These are phyloP conservation scores for Lactifluus subvellereus DNA, from an alignment of 768 basidiomycete genomes.

Conservation along the genomic window DNA sequence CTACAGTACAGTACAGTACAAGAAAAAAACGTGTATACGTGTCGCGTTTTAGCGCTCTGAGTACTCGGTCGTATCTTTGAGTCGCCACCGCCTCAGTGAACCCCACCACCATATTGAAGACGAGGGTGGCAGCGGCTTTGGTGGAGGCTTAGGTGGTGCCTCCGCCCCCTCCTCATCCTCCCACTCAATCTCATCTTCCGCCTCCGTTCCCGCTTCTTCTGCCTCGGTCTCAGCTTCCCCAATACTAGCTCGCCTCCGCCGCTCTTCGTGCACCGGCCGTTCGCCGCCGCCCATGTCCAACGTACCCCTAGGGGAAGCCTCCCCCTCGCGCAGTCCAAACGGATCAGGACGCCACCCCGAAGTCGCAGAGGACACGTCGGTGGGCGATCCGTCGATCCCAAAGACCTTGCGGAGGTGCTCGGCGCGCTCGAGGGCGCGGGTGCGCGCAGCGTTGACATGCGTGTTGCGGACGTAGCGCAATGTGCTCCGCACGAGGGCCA, in stretches of 20 bases:
- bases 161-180: background rate
- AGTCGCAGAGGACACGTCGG: constrained; percentile 29
- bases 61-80: constrained; percentile 74
- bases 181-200: background rate
- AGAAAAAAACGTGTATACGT: background rate
- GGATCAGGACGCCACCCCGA: constrained; percentile 72
- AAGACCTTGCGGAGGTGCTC: constrained; percentile 62
- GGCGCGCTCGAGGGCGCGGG: constrained; percentile 62
- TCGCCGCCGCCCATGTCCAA: constrained; percentile 19
- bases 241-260: no score
- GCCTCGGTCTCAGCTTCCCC: background rate
- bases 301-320: constrained; percentile 31
- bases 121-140: constrained; percentile 16
- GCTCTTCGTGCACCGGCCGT: background rate
- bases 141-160: background rate
- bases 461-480: constrained; percentile 60
- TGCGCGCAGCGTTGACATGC: constrained; percentile 63
- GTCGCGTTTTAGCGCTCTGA: constrained; percentile 24
- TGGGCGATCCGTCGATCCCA: constrained; percentile 31
- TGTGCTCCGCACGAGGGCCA: constrained; percentile 42
- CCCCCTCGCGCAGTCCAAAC: constrained; percentile 45
- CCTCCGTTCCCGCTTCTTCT: constrained; percentile 28
- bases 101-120: constrained; percentile 78
- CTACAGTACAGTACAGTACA: background rate
- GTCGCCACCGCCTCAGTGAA: constrained; percentile 64